Conservation (phyloP, 2,329 filamentous ascomycete genomes). For the Sclerotinia borealis region DNA sequence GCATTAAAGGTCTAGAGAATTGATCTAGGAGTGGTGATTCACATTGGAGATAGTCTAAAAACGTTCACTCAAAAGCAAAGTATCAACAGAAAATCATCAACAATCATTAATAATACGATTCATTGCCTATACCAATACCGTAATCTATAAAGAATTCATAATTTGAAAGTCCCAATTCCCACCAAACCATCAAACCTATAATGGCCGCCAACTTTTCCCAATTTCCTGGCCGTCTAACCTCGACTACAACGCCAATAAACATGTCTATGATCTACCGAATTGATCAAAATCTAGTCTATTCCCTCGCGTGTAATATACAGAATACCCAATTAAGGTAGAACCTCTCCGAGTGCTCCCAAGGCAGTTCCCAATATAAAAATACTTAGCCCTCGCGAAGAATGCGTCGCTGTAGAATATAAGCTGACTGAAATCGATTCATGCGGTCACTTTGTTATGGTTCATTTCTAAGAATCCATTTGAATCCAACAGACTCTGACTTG, state of each 20-base stretch:
- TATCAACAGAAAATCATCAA: background rate
- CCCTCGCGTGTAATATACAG: background rate
- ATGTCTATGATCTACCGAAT: background rate
- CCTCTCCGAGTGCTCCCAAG: background rate
- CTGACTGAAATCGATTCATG: background rate
- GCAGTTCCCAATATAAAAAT: background rate
- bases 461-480: constrained; percentile 22
- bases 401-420: background rate
- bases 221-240: background rate
- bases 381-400: background rate
- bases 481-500: constrained; percentile 32
- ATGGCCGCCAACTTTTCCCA: background rate
- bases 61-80: background rate
- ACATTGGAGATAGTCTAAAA: background rate
- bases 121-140: background rate
- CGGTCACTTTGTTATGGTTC: constrained; percentile 14
- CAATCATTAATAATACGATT: background rate
- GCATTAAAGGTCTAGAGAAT: too few relatives aligned
- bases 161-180: background rate
- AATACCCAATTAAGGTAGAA: background rate
- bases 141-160: background rate
- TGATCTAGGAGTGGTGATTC: background rate
- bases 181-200: background rate
- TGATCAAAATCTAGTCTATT: background rate
- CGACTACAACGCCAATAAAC: background rate